Evolutionary conservation across 1,139 yeast species (phyloP), one percentile per base, ranked within the genome.

Genomic region (Taphrina flavorubra): DNA sequence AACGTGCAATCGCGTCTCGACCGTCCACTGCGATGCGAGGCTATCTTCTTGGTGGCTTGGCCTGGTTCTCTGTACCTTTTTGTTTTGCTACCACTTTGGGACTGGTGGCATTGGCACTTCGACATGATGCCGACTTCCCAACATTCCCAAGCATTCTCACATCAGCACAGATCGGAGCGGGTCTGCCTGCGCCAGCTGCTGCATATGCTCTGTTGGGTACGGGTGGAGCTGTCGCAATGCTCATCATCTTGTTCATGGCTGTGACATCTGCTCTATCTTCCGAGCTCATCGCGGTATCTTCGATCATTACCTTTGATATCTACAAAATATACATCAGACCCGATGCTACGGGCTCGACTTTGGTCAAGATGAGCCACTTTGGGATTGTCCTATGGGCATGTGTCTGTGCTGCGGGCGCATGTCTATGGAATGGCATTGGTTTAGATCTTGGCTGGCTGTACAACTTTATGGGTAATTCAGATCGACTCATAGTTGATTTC

Each of bases 211-310:
- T 82, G 36, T 75, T 82, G 77, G 85, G 85, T 2, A 81, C 79
- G 66, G 78, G 80, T 11, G 86, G 85, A 11, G 78, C 81, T 1
- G 80, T 78, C 10, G 76, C 81, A 74, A 79, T 81, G 46, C 72
- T 83, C 63, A 74, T 82, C 53, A 81, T 82, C 82, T 80, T 83
- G 6, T 83, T 83, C 78, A 77, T 83, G 75, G 81, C 85, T 1
- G 83, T 81, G 5, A 82, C 85, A 1, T 81, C 85, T 1, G 82
- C 86, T 0, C 79, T 81, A 71, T 81, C 85, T 2, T 82, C 84
- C 37, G 85, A 83, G 72, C 74, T 81, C 58, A 82, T 83, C 71
- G 84, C 85, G 5, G 79, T 82, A 6, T 81, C 85, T 0, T 81
- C 86, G 1, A 75, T 83, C 63, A 72, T 80, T 51, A 81, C 85